Conservation (phyloP, 2,329 filamentous ascomycete genomes). For the Dactylonectria estremocensis region DNA sequence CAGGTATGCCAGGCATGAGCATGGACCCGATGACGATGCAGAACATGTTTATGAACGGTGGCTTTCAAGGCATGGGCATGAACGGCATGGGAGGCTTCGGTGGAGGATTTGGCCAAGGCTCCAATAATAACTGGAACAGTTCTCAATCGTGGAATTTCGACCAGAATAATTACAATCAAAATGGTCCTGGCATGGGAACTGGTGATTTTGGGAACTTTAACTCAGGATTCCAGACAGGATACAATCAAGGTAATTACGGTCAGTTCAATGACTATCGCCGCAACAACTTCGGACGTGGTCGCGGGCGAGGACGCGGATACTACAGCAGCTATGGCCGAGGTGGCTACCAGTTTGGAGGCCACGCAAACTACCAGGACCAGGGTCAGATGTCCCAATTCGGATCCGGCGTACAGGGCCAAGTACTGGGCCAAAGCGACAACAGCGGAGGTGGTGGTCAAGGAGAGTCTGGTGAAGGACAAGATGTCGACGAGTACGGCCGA, state of each 20-base stretch:
- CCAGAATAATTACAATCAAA: constrained; percentile 93
- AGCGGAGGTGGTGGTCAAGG: constrained; percentile 25
- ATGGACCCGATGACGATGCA: constrained; percentile 87
- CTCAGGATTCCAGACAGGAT: constrained; percentile 83
- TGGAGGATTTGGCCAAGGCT: constrained; percentile 72
- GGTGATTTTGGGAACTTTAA: constrained; percentile 87
- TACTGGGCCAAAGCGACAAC: constrained; percentile 42
- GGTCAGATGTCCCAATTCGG: constrained; percentile 50
- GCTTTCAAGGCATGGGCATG: constrained; percentile 84
- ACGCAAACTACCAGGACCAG: constrained; percentile 56
- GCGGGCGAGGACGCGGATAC: constrained; percentile 77
- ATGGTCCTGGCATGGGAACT: constrained; percentile 84
- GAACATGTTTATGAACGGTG: constrained; percentile 85
- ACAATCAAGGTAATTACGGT: constrained; percentile 88
- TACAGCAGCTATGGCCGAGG: constrained; percentile 71
- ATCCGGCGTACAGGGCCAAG: constrained; percentile 38
- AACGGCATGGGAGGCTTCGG: constrained; percentile 83
- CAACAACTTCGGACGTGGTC: constrained; percentile 76
- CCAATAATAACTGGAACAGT: constrained; percentile 86
- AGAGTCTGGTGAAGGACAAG: constrained; percentile 48
- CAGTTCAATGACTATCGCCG: constrained; percentile 85
- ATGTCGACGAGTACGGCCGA: constrained; percentile 59
- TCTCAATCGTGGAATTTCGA: constrained; percentile 87
- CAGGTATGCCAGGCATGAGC: constrained; percentile 85
- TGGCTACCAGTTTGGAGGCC: constrained; percentile 63